phyloP scores from a whole-genome alignment of 73 alveolate species.

The Paraurostyla sp. region DNA sequence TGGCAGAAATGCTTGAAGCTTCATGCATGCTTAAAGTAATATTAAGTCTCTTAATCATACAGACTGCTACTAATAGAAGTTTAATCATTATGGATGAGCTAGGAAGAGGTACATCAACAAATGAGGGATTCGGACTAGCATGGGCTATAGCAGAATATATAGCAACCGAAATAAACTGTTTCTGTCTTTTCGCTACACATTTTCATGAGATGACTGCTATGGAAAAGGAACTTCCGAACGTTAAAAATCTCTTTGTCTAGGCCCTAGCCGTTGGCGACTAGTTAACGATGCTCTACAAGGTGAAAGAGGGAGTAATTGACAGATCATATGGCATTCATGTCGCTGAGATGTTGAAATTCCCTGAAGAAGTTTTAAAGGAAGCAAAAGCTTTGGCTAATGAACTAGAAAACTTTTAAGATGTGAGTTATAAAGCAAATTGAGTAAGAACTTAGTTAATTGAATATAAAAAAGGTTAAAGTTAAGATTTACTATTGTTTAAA shows the following conservation, averaged over 20 bases:
- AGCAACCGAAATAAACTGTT: constrained; percentile 90
- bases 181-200: constrained; percentile 98
- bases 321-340: constrained; percentile 79
- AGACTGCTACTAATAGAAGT: constrained; percentile 94
- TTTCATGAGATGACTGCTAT: constrained; percentile 98
- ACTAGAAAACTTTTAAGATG: constrained; percentile 68
- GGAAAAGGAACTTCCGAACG: constrained; percentile 90
- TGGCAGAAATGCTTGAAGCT: constrained; percentile 99
- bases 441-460: not conserved
- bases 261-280: constrained; percentile 73
- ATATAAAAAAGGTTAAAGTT: not conserved
- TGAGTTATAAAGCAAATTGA: constrained; percentile 1
- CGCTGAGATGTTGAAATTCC: constrained; percentile 76
- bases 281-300: constrained; percentile 74
- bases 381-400: constrained; percentile 67
- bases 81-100: constrained; percentile 98
- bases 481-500: not conserved
- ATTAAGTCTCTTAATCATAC: constrained; percentile 73
- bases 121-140: constrained; percentile 91
- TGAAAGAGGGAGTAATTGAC: constrained; percentile 72
- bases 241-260: constrained; percentile 93
- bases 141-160: constrained; percentile 90
- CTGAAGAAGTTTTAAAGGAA: constrained; percentile 56
- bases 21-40: constrained; percentile 72
- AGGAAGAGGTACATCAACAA: constrained; percentile 97